Evolutionary conservation across 176 grass and related monocot species (phyloP).

Genomic region (Oryza meyeriana): DNA sequence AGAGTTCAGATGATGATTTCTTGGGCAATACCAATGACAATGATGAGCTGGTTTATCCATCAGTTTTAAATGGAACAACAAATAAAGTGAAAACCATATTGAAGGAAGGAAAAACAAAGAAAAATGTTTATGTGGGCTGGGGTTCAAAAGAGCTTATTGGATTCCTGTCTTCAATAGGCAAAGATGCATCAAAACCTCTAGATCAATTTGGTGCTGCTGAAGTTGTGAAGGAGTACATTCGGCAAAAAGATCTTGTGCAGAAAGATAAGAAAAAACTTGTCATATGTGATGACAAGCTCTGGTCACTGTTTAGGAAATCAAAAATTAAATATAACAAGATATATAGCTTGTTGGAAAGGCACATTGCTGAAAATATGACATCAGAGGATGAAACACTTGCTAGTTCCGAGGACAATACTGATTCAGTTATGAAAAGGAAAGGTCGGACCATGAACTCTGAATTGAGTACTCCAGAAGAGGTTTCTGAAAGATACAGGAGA

Average conservation of each 20-base stretch:
- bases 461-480: slow-evolving; percentile 19
- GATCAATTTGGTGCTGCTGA: slow-evolving; percentile 56
- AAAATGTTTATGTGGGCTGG: slow-evolving; percentile 63
- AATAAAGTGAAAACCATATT: slow-evolving; percentile 38
- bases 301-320: slow-evolving; percentile 59
- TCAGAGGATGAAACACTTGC: slow-evolving; percentile 45
- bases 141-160: slow-evolving; percentile 64
- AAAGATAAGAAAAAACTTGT: slow-evolving; percentile 63
- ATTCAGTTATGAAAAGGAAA: slow-evolving; percentile 38
- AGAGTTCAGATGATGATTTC: slow-evolving; percentile 47
- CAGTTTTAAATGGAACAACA: slow-evolving; percentile 32
- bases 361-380: slow-evolving; percentile 62
- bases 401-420: slow-evolving; percentile 55
- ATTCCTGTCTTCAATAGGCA: slow-evolving; percentile 75
- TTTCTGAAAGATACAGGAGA: slow-evolving; percentile 41
- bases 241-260: slow-evolving; percentile 40
- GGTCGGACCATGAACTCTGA: slow-evolving; percentile 5
- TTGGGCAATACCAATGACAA: slow-evolving; percentile 27
- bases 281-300: slow-evolving; percentile 58
- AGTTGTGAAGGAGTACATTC: slow-evolving; percentile 71
- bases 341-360: slow-evolving; percentile 58
- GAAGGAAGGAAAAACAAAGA: slow-evolving; percentile 56
- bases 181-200: slow-evolving; percentile 51
- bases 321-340: slow-evolving; percentile 68
- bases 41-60: slow-evolving; percentile 24